Base-by-base conservation (phyloP, 768 basidiomycete species). In the Chalciporus sphaerocephalus region DNA sequence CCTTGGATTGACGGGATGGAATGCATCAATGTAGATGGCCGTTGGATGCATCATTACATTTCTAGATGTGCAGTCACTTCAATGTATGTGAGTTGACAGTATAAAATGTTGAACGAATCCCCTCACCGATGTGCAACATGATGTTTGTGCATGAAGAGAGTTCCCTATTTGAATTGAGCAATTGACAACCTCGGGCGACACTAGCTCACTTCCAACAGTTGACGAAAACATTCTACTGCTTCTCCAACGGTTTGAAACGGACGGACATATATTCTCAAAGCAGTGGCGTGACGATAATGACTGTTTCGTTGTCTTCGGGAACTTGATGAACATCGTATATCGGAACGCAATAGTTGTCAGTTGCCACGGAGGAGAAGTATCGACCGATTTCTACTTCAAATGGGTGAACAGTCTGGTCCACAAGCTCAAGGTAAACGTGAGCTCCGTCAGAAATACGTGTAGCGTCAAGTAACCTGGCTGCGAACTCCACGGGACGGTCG, bases 221-320 rank as follows among this genome's bases (percentile, higher is more conserved):
- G 65, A 4, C 53, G 48, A 38, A 68, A 51, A 23, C 62, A 64
- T 7, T 63, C 62, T 17, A 46, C 25, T 0, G 8, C 50, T 27
- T 51, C 47, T 9, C 47, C 47, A 17, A 49, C 3, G 1, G 57
- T 64, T 30, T 59, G 48, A 34, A 69, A 68, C 3, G 13, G 51
- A n/a, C 55, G 58, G 13, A 22, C 8, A 53, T 40, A 42, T 52
- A 62, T 3, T 16, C 16, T 45, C 69, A 57, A 7, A 73, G 57
- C 1, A 66, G 47, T 2, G 71, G 72, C 62, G 68, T 70, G 17
- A 65, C 58, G 18, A 67, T 47, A 17, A 59, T 5, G 1, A 7
- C 15, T 13, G 13, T 10, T 21, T 56, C 20, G 0, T 43, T 38
- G 0, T 45, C 25, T 0, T 45, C 27, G 9, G 35, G 21, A 36